These are phyloP conservation scores for Monilinia fructigena DNA, from an alignment of 2,329 filamentous ascomycete genomes.

Conservation along the genomic window DNA sequence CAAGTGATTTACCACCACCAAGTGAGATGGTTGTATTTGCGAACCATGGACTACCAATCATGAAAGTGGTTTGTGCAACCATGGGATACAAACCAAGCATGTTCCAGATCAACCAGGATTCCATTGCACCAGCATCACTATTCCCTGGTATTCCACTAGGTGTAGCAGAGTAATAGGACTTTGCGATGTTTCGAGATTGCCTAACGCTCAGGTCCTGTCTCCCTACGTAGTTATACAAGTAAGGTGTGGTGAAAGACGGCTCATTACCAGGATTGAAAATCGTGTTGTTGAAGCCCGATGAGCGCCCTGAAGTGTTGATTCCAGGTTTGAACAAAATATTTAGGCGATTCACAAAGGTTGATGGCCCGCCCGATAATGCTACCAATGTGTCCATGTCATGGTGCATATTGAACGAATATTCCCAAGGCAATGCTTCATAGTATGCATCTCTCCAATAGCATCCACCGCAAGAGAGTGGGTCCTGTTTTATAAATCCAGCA, in stretches of 20 bases:
- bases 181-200: slow-evolving; percentile 58
- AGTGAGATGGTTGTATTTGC: slow-evolving; percentile 58
- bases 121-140: slow-evolving; percentile 70
- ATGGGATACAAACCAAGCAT: slow-evolving; percentile 68
- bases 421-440: slow-evolving; percentile 53
- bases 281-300: slow-evolving; percentile 19
- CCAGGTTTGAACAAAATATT: slow-evolving; percentile 51
- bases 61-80: slow-evolving; percentile 66
- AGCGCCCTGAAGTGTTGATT: slow-evolving; percentile 38
- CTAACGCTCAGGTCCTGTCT: slow-evolving; percentile 61
- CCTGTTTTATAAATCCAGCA: slow-evolving; percentile 48
- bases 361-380: slow-evolving; percentile 47
- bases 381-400: slow-evolving; percentile 54
- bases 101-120: slow-evolving; percentile 67
- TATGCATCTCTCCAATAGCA: slow-evolving; percentile 56
- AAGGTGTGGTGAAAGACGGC: slow-evolving; percentile 59
- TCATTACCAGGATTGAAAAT: slow-evolving; percentile 56
- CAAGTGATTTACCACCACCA: slow-evolving; percentile 54
- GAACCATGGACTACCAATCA: slow-evolving; percentile 65
- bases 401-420: slow-evolving; percentile 57
- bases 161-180: slow-evolving; percentile 56
- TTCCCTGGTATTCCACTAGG: slow-evolving; percentile 64
- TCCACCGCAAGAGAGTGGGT: slow-evolving; percentile 50
- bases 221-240: slow-evolving; percentile 66
- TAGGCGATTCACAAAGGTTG: slow-evolving; percentile 49